Evolutionary conservation across 768 basidiomycete genomes (phyloP).

Genomic region (Phaeotremella skinneri): DNA sequence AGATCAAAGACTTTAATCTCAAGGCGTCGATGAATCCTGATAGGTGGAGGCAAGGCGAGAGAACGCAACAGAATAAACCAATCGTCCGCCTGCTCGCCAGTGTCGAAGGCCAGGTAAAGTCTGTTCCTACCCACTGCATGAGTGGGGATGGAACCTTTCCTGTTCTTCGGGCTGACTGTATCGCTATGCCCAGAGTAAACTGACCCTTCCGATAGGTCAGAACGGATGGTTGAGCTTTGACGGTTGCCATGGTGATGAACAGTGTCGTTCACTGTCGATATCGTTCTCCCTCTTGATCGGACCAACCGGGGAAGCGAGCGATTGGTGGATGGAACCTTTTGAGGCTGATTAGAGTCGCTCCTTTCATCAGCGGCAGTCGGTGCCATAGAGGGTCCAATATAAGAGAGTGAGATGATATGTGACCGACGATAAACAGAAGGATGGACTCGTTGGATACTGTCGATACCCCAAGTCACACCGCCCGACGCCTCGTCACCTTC

Average conservation of each 20-base stretch:
- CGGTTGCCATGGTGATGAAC: neutral
- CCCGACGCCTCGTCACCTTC: neutral
- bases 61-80: constrained; percentile 19
- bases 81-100: constrained; percentile 6
- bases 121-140: constrained; percentile 1
- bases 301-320: constrained; percentile 5
- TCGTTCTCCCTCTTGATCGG: constrained; percentile 11
- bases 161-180: too few relatives aligned
- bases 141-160: neutral
- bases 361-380: neutral
- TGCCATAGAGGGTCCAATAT: neutral
- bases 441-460: constrained; percentile 18
- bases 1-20: constrained; percentile 19
- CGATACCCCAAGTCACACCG: neutral
- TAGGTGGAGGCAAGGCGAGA: neutral
- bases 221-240: too few relatives aligned
- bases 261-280: constrained; percentile 2
- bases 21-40: constrained; percentile 11
- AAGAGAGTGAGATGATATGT: constrained; percentile 12
- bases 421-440: constrained; percentile 9
- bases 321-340: constrained; percentile 3
- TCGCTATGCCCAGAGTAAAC: too few relatives aligned
- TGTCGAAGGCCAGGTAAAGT: constrained; percentile 6
- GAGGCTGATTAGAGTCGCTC: constrained; percentile 6
- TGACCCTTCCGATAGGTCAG: too few relatives aligned